These are phyloP conservation scores for Apiospora hydei DNA, from an alignment of 2,329 filamentous ascomycete genomes.

Conservation along the genomic window DNA sequence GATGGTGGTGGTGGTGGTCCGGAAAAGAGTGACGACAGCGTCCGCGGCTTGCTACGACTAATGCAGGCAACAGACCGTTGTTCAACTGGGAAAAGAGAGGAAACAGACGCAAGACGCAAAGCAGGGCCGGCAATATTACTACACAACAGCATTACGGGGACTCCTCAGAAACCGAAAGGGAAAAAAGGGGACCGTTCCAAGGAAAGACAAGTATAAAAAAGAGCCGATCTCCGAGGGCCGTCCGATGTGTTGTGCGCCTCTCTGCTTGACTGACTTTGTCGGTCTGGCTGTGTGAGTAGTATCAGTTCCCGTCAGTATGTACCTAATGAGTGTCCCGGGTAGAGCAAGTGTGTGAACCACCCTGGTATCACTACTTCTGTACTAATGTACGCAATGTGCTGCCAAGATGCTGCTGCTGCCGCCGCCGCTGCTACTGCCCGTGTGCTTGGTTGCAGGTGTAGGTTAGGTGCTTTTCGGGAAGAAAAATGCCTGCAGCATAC, in stretches of 20 bases:
- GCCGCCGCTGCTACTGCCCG: too few species aligned
- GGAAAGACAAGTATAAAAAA: constrained; percentile 14
- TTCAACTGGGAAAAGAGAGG: constrained; percentile 12
- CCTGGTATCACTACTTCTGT: not conserved
- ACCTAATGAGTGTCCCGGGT: not conserved
- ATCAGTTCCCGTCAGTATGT: not conserved
- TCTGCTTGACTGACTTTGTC: constrained; percentile 10
- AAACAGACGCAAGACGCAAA: constrained; percentile 17
- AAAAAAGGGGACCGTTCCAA: constrained; percentile 21
- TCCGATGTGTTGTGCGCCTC: not conserved
- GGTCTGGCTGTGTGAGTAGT: not conserved
- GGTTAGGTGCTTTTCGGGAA: not conserved
- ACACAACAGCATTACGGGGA: constrained; percentile 18
- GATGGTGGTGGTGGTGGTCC: constrained; percentile 10
- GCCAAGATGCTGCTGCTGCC: not conserved
- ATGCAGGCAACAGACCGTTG: constrained; percentile 21
- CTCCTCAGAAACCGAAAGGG: not conserved
- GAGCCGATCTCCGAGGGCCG: constrained; percentile 21
- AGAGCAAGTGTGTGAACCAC: not conserved
- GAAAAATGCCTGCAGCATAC: constrained; percentile 9
- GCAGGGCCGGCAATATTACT: constrained; percentile 17
- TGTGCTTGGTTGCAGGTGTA: not conserved
- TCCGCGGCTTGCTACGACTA: constrained; percentile 20
- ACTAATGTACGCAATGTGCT: not conserved
- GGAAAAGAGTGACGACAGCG: constrained; percentile 20